These are phyloP conservation scores for Prunus mongolica DNA, from an alignment of 306 rosid species.

Conservation along the genomic window DNA sequence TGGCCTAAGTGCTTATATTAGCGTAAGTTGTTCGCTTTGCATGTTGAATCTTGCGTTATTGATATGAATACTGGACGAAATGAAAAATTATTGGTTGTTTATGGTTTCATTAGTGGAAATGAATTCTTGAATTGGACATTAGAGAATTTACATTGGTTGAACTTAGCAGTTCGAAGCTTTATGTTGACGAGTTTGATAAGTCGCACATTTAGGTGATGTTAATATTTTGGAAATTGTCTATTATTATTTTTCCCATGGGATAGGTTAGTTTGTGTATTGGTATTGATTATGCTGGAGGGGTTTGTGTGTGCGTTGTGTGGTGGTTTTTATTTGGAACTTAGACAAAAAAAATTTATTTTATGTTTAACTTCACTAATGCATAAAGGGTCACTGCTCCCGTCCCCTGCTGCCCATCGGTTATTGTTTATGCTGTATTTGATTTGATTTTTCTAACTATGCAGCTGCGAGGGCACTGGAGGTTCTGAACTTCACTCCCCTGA, in stretches of 20 bases:
- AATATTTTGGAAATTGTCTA: not conserved
- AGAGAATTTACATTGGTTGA: not conserved
- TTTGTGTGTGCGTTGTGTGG: not conserved
- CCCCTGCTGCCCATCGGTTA: too few species aligned
- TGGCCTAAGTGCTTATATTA: not conserved
- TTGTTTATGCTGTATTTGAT: not conserved
- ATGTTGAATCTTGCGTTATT: not conserved
- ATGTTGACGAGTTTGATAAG: not conserved
- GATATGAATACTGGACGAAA: not conserved
- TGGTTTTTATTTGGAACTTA: not conserved
- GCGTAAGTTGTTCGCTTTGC: not conserved
- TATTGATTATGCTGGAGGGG: not conserved
- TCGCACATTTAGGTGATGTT: not conserved
- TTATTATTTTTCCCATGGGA: not conserved
- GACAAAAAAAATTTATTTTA: not conserved
- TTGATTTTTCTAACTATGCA: not conserved
- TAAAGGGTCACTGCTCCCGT: too few species aligned
- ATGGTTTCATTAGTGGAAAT: not conserved
- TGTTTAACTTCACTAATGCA: not conserved
- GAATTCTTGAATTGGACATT: not conserved
- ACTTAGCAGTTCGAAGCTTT: not conserved
- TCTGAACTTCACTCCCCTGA: constrained; percentile 61
- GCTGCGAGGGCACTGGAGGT: constrained; percentile 38
- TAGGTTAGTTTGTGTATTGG: not conserved
- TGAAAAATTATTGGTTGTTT: not conserved